Evolutionary conservation across 129 eudicot genomes (phyloP).

Genomic region (Tanacetum coccineum): DNA sequence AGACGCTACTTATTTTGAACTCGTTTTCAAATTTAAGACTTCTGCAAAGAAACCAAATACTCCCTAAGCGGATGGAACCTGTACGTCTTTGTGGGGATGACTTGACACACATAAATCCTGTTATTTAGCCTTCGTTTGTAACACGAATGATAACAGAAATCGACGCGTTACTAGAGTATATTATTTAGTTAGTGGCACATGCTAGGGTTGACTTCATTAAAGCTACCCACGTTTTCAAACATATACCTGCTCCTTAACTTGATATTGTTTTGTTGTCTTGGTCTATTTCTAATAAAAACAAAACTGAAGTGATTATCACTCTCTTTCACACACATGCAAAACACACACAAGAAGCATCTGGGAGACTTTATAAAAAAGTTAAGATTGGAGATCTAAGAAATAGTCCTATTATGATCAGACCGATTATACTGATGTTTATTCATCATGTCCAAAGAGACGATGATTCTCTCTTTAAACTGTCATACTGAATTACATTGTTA

Average conservation of each 20-base stretch:
- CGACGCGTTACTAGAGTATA: not conserved
- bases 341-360: slow-evolving; percentile 13
- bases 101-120: not conserved
- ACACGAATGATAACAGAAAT: slow-evolving; percentile 9
- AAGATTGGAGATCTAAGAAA: slow-evolving; percentile 8
- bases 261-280: slow-evolving; percentile 21
- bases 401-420: slow-evolving; percentile 32
- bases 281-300: slow-evolving; percentile 13
- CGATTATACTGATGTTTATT: slow-evolving; percentile 17
- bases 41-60: not conserved
- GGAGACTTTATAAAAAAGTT: slow-evolving; percentile 9
- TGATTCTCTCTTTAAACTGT: slow-evolving; percentile 59
- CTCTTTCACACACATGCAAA: slow-evolving; percentile 19
- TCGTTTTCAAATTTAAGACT: not conserved
- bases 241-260: slow-evolving; percentile 25
- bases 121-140: not conserved
- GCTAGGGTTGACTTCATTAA: slow-evolving; percentile 55
- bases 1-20: not conserved
- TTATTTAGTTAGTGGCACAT: slow-evolving; percentile 35
- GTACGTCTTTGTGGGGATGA: not conserved
- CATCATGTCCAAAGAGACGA: slow-evolving; percentile 59
- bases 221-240: slow-evolving; percentile 41
- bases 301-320: slow-evolving; percentile 19
- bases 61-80: not conserved
- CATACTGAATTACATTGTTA: slow-evolving; percentile 42